Conservation (phyloP, 176 grass and related monocot species). For the Avena atlantica region DNA sequence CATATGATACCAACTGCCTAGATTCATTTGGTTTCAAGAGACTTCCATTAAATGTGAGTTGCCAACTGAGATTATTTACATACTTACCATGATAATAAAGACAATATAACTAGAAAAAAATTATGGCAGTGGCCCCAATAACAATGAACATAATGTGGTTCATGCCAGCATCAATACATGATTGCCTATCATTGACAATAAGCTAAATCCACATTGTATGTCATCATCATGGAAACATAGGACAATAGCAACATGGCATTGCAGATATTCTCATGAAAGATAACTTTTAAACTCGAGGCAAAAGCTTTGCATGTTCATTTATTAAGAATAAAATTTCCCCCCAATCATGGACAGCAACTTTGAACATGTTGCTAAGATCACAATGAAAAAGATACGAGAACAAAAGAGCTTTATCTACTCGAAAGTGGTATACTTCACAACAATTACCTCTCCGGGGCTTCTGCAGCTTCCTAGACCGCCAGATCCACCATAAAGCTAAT, state of each 20-base stretch:
- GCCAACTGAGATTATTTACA: slow-evolving; percentile 15
- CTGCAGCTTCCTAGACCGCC: slow-evolving; percentile 41
- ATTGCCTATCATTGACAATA: background rate
- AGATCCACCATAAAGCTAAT: slow-evolving; percentile 54
- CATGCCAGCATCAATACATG: slow-evolving; percentile 21
- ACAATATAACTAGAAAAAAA: background rate
- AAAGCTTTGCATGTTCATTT: background rate
- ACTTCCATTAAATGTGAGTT: slow-evolving; percentile 13
- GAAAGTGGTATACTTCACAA: slow-evolving; percentile 16
- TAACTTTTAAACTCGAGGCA: background rate
- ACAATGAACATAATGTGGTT: background rate
- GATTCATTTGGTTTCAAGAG: background rate
- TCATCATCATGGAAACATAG: slow-evolving; percentile 25
- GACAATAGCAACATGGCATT: slow-evolving; percentile 3
- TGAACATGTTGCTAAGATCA: background rate
- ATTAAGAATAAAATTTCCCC: background rate
- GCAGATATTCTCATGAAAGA: slow-evolving; percentile 16
- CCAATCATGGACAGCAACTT: background rate
- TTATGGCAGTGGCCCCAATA: background rate
- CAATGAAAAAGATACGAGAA: background rate
- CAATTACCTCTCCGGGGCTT: slow-evolving; percentile 57
- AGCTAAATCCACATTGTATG: background rate
- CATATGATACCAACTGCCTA: slow-evolving; percentile 20
- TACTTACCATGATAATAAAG: background rate
- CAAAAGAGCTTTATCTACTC: background rate